Percentiles rank a stretch among this genome's conserved stretches.
Evolutionary conservation across 2,329 filamentous ascomycete genomes (phyloP).

Genomic region (Penicillium expansum): DNA sequence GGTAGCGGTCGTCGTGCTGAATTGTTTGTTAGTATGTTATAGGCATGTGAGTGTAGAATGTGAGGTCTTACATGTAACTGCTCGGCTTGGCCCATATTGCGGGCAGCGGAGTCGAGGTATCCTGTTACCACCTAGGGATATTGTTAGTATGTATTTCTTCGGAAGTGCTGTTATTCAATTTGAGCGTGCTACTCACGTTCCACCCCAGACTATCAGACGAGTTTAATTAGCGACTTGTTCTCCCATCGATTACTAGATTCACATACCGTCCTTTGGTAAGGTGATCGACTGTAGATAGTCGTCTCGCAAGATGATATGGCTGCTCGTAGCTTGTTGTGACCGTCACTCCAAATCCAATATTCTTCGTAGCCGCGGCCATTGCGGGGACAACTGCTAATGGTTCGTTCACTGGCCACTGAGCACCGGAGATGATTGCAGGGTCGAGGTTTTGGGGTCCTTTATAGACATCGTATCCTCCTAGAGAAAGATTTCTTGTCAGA

Average conservation of each 20-base stretch:
- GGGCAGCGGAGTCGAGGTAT: slow-evolving; percentile 65
- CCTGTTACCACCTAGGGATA: slow-evolving; percentile 59
- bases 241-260: neutral
- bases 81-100: slow-evolving; percentile 58
- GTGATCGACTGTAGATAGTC: slow-evolving; percentile 67
- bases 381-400: slow-evolving; percentile 62
- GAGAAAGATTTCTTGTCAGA: slow-evolving; percentile 5
- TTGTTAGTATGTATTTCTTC: neutral
- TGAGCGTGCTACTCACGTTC: slow-evolving; percentile 45
- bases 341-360: slow-evolving; percentile 67
- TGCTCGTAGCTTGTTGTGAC: slow-evolving; percentile 67
- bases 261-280: slow-evolving; percentile 59
- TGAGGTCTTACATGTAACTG: slow-evolving; percentile 44
- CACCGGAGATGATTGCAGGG: slow-evolving; percentile 60
- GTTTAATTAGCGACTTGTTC: neutral
- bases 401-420: slow-evolving; percentile 71
- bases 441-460: slow-evolving; percentile 59
- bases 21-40: neutral
- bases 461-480: slow-evolving; percentile 67
- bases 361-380: slow-evolving; percentile 66
- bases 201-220: slow-evolving; percentile 49
- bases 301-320: slow-evolving; percentile 63
- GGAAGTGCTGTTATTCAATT: neutral
- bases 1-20: slow-evolving; percentile 65
- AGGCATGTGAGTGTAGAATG: neutral